A percentile compares a stretch with the other conserved stretches of the same genome.
Conservation (phyloP, 225 moss, liverwort and hornwort genomes). For the Ulota crispa region DNA sequence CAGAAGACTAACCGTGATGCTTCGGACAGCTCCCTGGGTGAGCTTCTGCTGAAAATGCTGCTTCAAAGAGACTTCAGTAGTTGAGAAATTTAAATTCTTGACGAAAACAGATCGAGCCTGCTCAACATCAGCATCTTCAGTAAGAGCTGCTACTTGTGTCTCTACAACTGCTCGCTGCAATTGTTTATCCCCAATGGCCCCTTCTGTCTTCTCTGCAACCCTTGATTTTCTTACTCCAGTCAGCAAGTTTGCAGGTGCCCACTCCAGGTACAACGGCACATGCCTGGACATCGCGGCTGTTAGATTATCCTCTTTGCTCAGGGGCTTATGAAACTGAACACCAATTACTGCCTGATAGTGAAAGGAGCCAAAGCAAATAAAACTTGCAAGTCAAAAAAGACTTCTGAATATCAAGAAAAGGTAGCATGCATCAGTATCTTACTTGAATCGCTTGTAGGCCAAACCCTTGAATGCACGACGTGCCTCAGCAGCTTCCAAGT, state of each 20-base stretch:
- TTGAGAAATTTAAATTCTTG: constrained; percentile 88
- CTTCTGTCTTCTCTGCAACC: constrained; percentile 28
- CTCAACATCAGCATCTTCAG: constrained; percentile 66
- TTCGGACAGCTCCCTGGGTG: constrained; percentile 60
- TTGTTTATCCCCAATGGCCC: constrained; percentile 47
- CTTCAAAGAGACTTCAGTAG: constrained; percentile 69
- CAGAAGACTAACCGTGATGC: constrained; percentile 58
- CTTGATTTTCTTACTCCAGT: constrained; percentile 45
- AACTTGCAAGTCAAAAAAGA: constrained; percentile 8
- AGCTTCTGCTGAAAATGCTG: constrained; percentile 77
- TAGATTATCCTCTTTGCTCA: constrained; percentile 17
- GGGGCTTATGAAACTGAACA: background rate
- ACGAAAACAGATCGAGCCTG: constrained; percentile 88
- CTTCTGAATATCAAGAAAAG: constrained; percentile 11
- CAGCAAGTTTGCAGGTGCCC: constrained; percentile 81
- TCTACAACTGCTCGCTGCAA: constrained; percentile 74
- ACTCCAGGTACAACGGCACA: constrained; percentile 93
- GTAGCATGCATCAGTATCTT: constrained; percentile 20
- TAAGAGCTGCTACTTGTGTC: constrained; percentile 59
- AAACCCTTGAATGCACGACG: constrained; percentile 80
- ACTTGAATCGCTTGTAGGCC: constrained; percentile 96
- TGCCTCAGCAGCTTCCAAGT: constrained; percentile 87
- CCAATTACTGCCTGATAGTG: background rate
- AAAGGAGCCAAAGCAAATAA: background rate
- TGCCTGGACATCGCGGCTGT: constrained; percentile 57